Evolutionary conservation across 371 early-diverging fungal genomes (phyloP), one percentile per base, ranked within the genome.

Genomic region (Circinella umbellata): DNA sequence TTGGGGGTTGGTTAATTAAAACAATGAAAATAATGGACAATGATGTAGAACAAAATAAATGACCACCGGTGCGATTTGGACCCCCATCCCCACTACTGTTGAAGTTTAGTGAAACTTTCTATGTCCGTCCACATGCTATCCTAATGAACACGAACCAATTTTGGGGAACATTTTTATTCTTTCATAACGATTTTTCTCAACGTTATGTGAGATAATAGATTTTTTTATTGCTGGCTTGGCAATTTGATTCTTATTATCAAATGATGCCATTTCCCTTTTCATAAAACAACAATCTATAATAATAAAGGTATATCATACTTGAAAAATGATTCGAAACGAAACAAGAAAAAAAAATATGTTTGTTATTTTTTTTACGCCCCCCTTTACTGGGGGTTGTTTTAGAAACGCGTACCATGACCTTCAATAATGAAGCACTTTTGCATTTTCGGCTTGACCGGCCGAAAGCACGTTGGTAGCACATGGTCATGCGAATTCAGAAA

Each of bases 41-140:
- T 11, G 11, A 47, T 47, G 47, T 15, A 47, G 11, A 47, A 15
- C 15, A 47, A 47, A 47, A 47, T 27, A 27, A 27, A 27, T 27
- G 27, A 27, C 27, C 27, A 27, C 1, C 27, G 27, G 0, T 27
- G 27, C 27, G 27, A 2, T 27, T 27, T 27, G 27, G 27, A 27
- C 57, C 18, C 57, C 57, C 57, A 57, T 4, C 51, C 54, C 18
- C 54, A 54, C 54, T 4, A 54, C 4, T 0, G 27, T 57, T 18
- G 57, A 34, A 18, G 11, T 27, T 57, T 7, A 34, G 57, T 57
- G 27, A 57, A 57, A 57, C 57, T 57, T 57, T 57, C 57, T 57
- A 57, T 57, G 57, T 57, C 57, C 57, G 57, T 18, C 57, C 57
- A 57, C 57, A 57, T 57, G 57, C 57, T 57, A 7, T 57, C 57